Base-by-base conservation (phyloP, 805 yeast species). In the Lachancea cidri region DNA sequence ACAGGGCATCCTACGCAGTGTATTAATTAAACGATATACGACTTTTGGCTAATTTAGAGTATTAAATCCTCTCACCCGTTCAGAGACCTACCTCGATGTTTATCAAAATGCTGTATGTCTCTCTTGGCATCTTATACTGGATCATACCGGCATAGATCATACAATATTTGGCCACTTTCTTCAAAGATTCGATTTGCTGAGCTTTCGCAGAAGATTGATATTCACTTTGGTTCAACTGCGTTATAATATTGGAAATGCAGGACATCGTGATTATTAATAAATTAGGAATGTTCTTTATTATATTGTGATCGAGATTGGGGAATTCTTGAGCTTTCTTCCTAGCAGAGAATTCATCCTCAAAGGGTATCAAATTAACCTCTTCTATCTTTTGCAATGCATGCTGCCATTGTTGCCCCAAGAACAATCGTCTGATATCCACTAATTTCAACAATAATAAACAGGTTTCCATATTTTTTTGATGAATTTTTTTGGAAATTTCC, bases 141-240 rank as follows among this genome's bases (percentile, higher is more conserved):
- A 89, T 82, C 81, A 91, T 83, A 46, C 97, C 98, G 5, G 97
- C 95, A 61, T 83, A 91, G 3, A 89, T 78, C 88, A 89, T 87
- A 62, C 95, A 84, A 62, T 87, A 87, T 60, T 79, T 83, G 2
- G 95, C 87, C 48, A 83, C 71, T 46, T 73, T 73, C 38, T 71
- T 70, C 55, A 86, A 66, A 32, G 77, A 74, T 3, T 62, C 68
- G 16, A 74, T 63, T 57, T 81, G 83, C 42, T 74, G 77, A 32
- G 70, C 73, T 44, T 74, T 75, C 11, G 74, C 68, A 2, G 68
- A 54, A 6, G 73, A 67, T 29, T 68, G 68, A 50, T 66, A 77
- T 22, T 54, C 57, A 42, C 71, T 65, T 11, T 58, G 53, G 18
- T 50, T 52, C 31, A 71, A 66, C 33, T 65, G 70, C 47, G 69